phyloP scores from a whole-genome alignment of 768 basidiomycete species.

The Boletus vinaceobasis region DNA sequence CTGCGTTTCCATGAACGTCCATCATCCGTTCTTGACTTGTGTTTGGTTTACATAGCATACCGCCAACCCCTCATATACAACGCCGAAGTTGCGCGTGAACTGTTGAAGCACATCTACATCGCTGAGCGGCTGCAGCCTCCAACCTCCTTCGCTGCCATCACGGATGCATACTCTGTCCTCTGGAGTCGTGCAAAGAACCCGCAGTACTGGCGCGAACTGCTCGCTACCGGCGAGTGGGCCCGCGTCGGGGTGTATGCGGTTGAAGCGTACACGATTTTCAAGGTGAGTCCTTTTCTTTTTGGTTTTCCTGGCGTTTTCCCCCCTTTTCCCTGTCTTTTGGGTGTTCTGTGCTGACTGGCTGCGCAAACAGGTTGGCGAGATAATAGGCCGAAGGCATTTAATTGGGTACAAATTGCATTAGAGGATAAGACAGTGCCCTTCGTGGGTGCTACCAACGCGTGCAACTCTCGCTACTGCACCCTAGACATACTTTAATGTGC shows the following conservation, averaged over 20 bases:
- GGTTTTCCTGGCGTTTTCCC: neutral
- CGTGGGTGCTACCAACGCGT: neutral
- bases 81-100: slow-evolving; percentile 68
- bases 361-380: slow-evolving; percentile 71
- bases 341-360: neutral
- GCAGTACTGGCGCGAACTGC: slow-evolving; percentile 58
- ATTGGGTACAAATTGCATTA: slow-evolving; percentile 74
- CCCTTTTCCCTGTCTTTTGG: neutral
- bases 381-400: slow-evolving; percentile 73
- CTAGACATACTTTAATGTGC: slow-evolving; percentile 12
- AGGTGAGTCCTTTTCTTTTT: slow-evolving; percentile 42
- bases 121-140: slow-evolving; percentile 66
- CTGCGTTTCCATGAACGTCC: neutral
- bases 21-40: neutral
- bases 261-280: slow-evolving; percentile 90
- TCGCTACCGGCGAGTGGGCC: slow-evolving; percentile 62
- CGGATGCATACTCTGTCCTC: slow-evolving; percentile 59
- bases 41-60: slow-evolving; percentile 47
- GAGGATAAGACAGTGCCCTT: slow-evolving; percentile 13
- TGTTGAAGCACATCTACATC: slow-evolving; percentile 71
- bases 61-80: slow-evolving; percentile 78
- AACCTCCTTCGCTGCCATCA: slow-evolving; percentile 48
- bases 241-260: slow-evolving; percentile 71
- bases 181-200: slow-evolving; percentile 58
- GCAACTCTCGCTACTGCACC: neutral